A percentile compares a stretch with the other conserved stretches of the same genome.
These are phyloP conservation scores for Candida andamanensis DNA, from an alignment of 805 yeast genomes.

Conservation along the genomic window DNA sequence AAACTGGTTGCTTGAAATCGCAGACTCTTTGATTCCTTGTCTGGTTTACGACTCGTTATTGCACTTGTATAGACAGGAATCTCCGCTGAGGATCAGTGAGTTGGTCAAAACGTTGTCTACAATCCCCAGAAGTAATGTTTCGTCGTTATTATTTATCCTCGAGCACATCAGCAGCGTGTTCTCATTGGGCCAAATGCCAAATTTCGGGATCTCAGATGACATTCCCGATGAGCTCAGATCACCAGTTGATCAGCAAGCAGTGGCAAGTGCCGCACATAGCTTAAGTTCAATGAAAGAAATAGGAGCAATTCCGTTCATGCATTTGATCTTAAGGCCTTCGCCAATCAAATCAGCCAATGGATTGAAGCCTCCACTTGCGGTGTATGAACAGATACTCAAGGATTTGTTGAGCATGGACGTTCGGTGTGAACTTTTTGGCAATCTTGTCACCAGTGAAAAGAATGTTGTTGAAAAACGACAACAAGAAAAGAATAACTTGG, in stretches of 20 bases:
- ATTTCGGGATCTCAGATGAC: constrained; percentile 25
- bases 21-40: constrained; percentile 39
- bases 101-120: constrained; percentile 23
- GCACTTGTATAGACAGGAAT: constrained; percentile 8
- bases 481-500: constrained; percentile 21
- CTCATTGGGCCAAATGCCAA: constrained; percentile 17
- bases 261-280: constrained; percentile 4
- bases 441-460: constrained; percentile 22
- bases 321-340: constrained; percentile 38
- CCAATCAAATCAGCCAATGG: constrained; percentile 30
- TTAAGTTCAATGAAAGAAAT: constrained; percentile 33
- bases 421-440: constrained; percentile 17
- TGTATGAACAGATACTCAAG: constrained; percentile 20
- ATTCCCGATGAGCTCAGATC: constrained; percentile 11
- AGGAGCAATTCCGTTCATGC: constrained; percentile 37
- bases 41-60: constrained; percentile 28
- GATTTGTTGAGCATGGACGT: constrained; percentile 24
- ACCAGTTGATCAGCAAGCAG: constrained; percentile 3
- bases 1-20: constrained; percentile 37
- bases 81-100: constrained; percentile 14
- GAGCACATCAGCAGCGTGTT: constrained; percentile 29
- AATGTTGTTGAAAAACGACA: constrained; percentile 25
- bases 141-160: constrained; percentile 29
- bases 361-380: constrained; percentile 33
- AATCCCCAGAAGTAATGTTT: constrained; percentile 36